phyloP scores from a whole-genome alignment of 2,329 filamentous ascomycete species.

The Juglanconis juglandina region DNA sequence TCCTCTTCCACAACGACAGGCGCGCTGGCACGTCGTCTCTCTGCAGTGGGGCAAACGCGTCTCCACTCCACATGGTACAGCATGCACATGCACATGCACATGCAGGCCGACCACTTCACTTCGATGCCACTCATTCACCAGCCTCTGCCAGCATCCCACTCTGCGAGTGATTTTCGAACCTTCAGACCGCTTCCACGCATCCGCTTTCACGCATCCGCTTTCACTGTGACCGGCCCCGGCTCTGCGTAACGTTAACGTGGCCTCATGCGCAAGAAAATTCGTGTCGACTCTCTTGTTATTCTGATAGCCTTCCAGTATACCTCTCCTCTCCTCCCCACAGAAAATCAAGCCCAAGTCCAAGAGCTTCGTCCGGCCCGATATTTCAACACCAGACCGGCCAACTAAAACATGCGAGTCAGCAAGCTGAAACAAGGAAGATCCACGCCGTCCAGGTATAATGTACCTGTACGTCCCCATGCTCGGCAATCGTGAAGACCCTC shows the following conservation, averaged over 20 bases:
- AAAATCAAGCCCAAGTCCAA: not conserved
- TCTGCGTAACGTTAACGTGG: not conserved
- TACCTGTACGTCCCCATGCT: conserved; percentile 13
- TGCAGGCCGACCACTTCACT: not conserved
- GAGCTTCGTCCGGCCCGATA: not conserved
- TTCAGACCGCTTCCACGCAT: not conserved
- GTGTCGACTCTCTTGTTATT: not conserved
- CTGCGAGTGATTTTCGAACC: not conserved
- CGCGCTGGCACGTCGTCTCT: not conserved
- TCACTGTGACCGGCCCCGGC: not conserved
- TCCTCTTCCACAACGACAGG: not conserved
- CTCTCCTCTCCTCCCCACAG: not conserved
- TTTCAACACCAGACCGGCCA: not conserved
- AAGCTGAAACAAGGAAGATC: conserved; percentile 19
- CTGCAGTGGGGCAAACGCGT: not conserved
- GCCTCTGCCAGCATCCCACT: not conserved
- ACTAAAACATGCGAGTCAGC: conserved; percentile 20
- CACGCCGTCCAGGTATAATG: conserved; percentile 5
- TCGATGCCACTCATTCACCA: not conserved
- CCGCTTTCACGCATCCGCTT: not conserved
- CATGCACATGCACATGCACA: not conserved
- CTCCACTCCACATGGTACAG: not conserved
- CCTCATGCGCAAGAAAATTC: not conserved
- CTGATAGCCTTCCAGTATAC: not conserved
- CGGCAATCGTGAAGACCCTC: conserved; percentile 4